phyloP scores from a whole-genome alignment of 345 rosid genomes.

The Brassica nigra region DNA sequence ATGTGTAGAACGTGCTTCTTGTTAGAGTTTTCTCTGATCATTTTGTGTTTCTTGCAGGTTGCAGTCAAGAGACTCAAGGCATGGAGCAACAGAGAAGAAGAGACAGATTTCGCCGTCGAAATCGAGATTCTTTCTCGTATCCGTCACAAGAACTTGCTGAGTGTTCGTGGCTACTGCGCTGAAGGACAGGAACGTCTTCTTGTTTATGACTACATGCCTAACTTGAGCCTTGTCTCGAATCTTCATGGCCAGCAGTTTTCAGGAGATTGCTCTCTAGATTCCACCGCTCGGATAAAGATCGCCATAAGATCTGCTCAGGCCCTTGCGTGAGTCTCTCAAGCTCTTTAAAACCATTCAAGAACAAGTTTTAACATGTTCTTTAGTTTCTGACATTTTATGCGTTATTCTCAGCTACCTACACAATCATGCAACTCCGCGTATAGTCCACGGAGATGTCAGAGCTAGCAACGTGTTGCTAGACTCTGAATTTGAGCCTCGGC shows the following conservation, averaged over 20 bases:
- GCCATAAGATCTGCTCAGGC: conserved; percentile 92
- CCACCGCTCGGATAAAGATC: conserved; percentile 74
- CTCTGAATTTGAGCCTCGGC: conserved; percentile 68
- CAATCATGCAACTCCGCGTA: conserved; percentile 79
- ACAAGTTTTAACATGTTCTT: background rate
- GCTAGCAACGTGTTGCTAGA: conserved; percentile 70
- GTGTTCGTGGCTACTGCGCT: conserved; percentile 93
- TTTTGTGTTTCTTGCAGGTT: conserved; percentile 52
- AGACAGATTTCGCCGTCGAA: conserved; percentile 82
- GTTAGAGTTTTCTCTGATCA: background rate
- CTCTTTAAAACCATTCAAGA: conserved; percentile 1
- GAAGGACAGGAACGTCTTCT: conserved; percentile 98
- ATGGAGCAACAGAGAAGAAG: conserved; percentile 96
- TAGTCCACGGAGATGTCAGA: conserved; percentile 63
- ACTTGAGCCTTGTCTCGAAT: conserved; percentile 86
- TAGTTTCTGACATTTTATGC: conserved; percentile 2
- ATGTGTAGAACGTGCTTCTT: conserved; percentile 7
- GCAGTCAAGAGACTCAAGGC: conserved; percentile 98
- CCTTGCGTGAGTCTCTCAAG: conserved; percentile 60
- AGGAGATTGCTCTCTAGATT: conserved; percentile 78
- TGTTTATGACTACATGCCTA: conserved; percentile 92
- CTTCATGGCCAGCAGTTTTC: conserved; percentile 94
- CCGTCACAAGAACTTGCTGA: conserved; percentile 81
- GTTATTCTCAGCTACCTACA: conserved; percentile 72
- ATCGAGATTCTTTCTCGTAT: conserved; percentile 93